A percentile compares a stretch with the other conserved stretches of the same genome.
These are phyloP conservation scores for Nyctanthes arbortristis DNA, from an alignment of 257 asterid genomes.

Conservation along the genomic window DNA sequence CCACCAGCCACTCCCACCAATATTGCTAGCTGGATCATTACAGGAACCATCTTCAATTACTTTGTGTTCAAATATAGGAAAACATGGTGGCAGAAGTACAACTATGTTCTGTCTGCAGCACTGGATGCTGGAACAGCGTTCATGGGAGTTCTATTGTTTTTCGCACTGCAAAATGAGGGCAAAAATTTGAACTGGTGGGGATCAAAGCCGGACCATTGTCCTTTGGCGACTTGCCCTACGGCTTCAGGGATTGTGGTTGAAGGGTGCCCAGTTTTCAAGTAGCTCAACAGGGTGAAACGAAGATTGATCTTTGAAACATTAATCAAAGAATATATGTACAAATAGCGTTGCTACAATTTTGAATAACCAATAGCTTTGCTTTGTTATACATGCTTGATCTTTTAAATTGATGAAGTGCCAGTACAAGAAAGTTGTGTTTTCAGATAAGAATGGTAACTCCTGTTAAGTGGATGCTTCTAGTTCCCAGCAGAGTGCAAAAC, in stretches of 20 bases:
- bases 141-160: slow-evolving; percentile 84
- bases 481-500: not conserved
- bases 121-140: slow-evolving; percentile 95
- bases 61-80: slow-evolving; percentile 76
- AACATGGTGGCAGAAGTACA: slow-evolving; percentile 89
- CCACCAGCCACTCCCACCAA: slow-evolving; percentile 98
- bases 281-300: slow-evolving; percentile 14
- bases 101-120: slow-evolving; percentile 87
- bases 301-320: not conserved
- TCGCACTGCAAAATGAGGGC: slow-evolving; percentile 73
- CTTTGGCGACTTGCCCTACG: slow-evolving; percentile 88
- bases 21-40: slow-evolving; percentile 83
- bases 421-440: not conserved
- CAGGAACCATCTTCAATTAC: slow-evolving; percentile 78
- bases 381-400: slow-evolving; percentile 14
- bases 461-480: not conserved
- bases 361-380: slow-evolving; percentile 20
- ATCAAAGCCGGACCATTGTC: slow-evolving; percentile 75
- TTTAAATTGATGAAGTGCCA: not conserved
- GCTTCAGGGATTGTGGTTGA: slow-evolving; percentile 70
- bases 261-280: slow-evolving; percentile 82
- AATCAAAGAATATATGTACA: not conserved
- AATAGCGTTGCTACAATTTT: slow-evolving; percentile 22
- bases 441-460: not conserved
- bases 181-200: slow-evolving; percentile 91